Conservation (phyloP, 441 rosid species). For the Populus hybrid region DNA sequence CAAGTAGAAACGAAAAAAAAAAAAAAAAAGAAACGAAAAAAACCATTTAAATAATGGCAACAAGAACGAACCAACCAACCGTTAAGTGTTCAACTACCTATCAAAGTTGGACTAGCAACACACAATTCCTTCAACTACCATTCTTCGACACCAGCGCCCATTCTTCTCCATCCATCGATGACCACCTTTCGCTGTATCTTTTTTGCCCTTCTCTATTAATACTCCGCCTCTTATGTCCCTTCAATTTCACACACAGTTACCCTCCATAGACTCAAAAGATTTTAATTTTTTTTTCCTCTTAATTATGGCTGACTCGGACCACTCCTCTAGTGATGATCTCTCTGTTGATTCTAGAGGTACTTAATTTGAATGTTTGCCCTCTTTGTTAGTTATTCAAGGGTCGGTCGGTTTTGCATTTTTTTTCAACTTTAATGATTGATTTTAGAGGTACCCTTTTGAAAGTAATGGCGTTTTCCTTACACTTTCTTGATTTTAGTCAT, state of each 20-base stretch:
- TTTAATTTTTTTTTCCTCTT: not conserved
- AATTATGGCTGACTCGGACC: slow-evolving; percentile 43
- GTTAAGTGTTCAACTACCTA: slow-evolving; percentile 46
- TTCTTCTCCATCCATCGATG: slow-evolving; percentile 8
- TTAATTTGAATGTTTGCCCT: not conserved
- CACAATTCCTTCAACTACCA: slow-evolving; percentile 43
- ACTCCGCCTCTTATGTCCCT: slow-evolving; percentile 10
- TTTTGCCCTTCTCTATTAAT: slow-evolving; percentile 25
- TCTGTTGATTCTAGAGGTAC: slow-evolving; percentile 48
- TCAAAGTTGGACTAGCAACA: slow-evolving; percentile 42
- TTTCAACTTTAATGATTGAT: not conserved
- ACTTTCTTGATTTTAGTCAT: not conserved
- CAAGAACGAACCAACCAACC: slow-evolving; percentile 17
- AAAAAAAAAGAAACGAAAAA: too few relatives aligned
- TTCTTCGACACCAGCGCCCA: slow-evolving; percentile 28
- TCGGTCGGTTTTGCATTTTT: not conserved
- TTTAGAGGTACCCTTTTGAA: not conserved
- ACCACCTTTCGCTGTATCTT: not conserved
- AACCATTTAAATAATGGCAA: not conserved
- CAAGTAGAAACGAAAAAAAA: too few relatives aligned
- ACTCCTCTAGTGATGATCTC: slow-evolving; percentile 23
- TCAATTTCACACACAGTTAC: slow-evolving; percentile 7
- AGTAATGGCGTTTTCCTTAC: not conserved
- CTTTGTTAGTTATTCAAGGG: not conserved
- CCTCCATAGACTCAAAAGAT: not conserved